Base-by-base conservation (phyloP, 2,329 filamentous ascomycete genomes). In the Aspergillus alliaceus region DNA sequence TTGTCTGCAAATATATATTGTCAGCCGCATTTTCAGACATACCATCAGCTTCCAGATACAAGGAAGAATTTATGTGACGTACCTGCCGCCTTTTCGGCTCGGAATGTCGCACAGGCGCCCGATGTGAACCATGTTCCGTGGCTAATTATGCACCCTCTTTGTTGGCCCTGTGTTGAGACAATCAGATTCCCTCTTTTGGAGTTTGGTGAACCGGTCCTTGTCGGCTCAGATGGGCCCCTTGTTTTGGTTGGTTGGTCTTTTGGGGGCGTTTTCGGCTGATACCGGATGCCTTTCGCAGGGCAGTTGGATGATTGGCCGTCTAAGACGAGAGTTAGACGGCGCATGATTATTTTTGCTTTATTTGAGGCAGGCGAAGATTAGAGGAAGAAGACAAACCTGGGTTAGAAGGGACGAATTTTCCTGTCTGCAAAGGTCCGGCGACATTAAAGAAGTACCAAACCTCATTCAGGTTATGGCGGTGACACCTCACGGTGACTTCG, bases 381-480 rank as follows among this genome's bases (percentile, higher is more conserved):
- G 12, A 11, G 48, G 12, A n/a, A 14, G 15, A 42, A 11, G 24
- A 56, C 69, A n/a, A 54, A 74, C 73, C 73, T 69, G 73, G 72
- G 4, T 62, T 56, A 4, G 71, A 67, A 31, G 73, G 59, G 42
- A 74, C 59, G 29, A 75, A 75, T 47, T 66, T 63, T 4, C 73
- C 74, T 5, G 63, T 66, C 44, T 77, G 70, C 9, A 78, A 61
- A 39, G 73, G 70, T 15, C 83, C 83, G 37, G 78, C 74, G 31
- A 83, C 77, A 59, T 88, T 85, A 78, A 84, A 90, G 68, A 88
- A 85, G 64, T 85, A 86, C 80, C 82, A 85, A 11, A 85, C 75
- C 69, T 86, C 81, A 29, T 80, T 80, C 4, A 86, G 68, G n/a
- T 75, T 70, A 29, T 72, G 67, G 34, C 66, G 63, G 9, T 74